Percentiles rank a stretch among this genome's conserved stretches.
Conservation (phyloP, 169 alveolate species). For the Babesia ovis region DNA sequence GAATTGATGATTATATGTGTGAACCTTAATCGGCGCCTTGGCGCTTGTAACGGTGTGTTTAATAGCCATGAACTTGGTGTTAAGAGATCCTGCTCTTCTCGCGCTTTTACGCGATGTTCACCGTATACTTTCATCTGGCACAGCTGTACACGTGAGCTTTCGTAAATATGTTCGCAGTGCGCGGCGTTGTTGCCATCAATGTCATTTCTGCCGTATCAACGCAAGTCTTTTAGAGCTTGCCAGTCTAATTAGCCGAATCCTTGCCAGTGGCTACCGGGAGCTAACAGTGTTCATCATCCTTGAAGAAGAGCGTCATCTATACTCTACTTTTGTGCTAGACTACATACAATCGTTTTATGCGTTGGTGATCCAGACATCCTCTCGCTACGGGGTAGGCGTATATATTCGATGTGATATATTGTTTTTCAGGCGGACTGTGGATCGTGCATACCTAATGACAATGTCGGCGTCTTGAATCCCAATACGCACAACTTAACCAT, state of each 20-base stretch:
- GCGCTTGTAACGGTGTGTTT: conserved; percentile 1
- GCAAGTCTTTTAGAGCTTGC: conserved; percentile 36
- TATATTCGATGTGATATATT: not conserved
- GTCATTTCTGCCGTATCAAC: conserved; percentile 36
- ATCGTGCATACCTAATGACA: not conserved
- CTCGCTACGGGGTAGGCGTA: conserved; percentile 30
- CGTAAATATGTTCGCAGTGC: conserved; percentile 7
- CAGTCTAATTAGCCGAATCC: conserved; percentile 20
- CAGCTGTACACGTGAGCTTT: not conserved
- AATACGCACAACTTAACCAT: conserved; percentile 21
- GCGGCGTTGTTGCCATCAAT: conserved; percentile 16
- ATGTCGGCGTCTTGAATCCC: conserved; percentile 20
- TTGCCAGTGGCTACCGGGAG: conserved; percentile 13
- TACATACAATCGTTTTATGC: conserved; percentile 53
- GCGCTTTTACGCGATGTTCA: conserved; percentile 25
- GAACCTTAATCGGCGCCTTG: not conserved
- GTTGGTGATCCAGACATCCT: conserved; percentile 31
- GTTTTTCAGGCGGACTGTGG: conserved; percentile 18
- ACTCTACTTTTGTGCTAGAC: conserved; percentile 47
- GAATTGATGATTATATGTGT: not conserved
- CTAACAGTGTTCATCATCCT: conserved; percentile 35
- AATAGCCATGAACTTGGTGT: conserved; percentile 14
- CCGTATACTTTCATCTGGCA: not conserved
- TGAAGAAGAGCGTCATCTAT: conserved; percentile 17
- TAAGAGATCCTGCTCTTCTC: conserved; percentile 22